A percentile compares a stretch with the other conserved stretches of the same genome.
phyloP scores from a whole-genome alignment of 2,329 filamentous ascomycete genomes.

The Hirsutella rhossiliensis region DNA sequence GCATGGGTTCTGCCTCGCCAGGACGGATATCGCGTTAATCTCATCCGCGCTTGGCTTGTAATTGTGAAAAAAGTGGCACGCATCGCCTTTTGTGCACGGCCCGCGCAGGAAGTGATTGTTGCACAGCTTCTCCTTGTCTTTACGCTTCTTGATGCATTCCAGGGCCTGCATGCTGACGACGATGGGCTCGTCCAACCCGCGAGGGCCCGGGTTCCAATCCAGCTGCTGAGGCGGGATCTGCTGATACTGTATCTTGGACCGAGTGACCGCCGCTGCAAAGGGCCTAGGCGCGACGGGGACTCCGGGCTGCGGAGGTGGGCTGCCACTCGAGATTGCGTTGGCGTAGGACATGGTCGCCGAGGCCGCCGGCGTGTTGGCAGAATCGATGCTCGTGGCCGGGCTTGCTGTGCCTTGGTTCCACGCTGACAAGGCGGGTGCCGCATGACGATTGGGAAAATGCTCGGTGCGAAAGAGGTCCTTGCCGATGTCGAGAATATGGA shows the following conservation, averaged over 20 bases:
- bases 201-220: slow-evolving; percentile 39
- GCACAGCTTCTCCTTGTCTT: slow-evolving; percentile 44
- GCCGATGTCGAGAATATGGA: slow-evolving; percentile 33
- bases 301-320: slow-evolving; percentile 27
- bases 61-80: slow-evolving; percentile 45
- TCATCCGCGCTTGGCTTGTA: slow-evolving; percentile 42
- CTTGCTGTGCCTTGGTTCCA: slow-evolving; percentile 3
- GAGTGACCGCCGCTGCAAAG: neutral
- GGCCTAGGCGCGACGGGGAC: slow-evolving; percentile 25
- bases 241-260: slow-evolving; percentile 6
- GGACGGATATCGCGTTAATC: slow-evolving; percentile 39
- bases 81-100: slow-evolving; percentile 40
- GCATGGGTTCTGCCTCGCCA: slow-evolving; percentile 47
- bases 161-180: slow-evolving; percentile 30
- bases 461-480: slow-evolving; percentile 39
- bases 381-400: slow-evolving; percentile 6
- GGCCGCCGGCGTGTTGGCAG: slow-evolving; percentile 3
- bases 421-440: neutral
- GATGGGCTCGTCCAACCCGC: slow-evolving; percentile 42
- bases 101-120: slow-evolving; percentile 50
- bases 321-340: slow-evolving; percentile 25
- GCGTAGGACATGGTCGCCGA: slow-evolving; percentile 24
- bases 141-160: slow-evolving; percentile 44
- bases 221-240: slow-evolving; percentile 17
- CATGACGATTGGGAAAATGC: slow-evolving; percentile 30